A percentile compares a stretch with the other conserved stretches of the same genome.
Evolutionary conservation across 306 rosid species (phyloP).

Genomic region (Medicago lupulina): DNA sequence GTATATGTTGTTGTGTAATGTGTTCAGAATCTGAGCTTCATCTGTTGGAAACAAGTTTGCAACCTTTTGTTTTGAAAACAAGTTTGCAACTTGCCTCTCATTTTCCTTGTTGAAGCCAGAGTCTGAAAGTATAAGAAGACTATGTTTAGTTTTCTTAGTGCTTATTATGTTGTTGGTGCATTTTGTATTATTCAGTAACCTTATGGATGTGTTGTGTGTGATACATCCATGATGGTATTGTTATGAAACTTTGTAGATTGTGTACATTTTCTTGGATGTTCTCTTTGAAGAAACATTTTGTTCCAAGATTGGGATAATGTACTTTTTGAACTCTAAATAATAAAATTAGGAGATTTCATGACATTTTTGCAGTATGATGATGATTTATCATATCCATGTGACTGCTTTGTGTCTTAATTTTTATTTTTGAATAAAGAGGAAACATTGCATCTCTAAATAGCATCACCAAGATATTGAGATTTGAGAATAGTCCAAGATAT

Average conservation of each 20-base stretch:
- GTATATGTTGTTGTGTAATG: slow-evolving; percentile 13
- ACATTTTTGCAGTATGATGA: neutral
- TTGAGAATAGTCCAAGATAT: no score
- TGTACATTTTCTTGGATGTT: slow-evolving; percentile 27
- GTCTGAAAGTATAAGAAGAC: slow-evolving; percentile 7
- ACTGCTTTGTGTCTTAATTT: no score
- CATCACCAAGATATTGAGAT: no score
- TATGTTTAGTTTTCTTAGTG: neutral
- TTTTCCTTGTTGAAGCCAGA: neutral
- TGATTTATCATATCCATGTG: no score
- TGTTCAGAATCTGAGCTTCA: neutral
- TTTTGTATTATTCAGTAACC: slow-evolving; percentile 40
- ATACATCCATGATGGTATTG: slow-evolving; percentile 2
- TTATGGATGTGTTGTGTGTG: slow-evolving; percentile 20
- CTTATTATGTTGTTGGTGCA: slow-evolving; percentile 9
- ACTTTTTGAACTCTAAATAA: slow-evolving; percentile 38
- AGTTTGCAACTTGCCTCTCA: neutral
- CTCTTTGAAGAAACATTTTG: neutral
- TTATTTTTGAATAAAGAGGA: no score
- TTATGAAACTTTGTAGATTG: slow-evolving; percentile 21
- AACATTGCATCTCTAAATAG: no score
- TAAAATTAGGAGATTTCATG: slow-evolving; percentile 1
- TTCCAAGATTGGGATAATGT: neutral
- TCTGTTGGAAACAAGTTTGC: neutral
- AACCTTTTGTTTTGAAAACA: neutral